Evolutionary conservation across 225 moss, liverwort and hornwort species (phyloP).

Genomic region (Bryoerythrophyllum caledonicum): DNA sequence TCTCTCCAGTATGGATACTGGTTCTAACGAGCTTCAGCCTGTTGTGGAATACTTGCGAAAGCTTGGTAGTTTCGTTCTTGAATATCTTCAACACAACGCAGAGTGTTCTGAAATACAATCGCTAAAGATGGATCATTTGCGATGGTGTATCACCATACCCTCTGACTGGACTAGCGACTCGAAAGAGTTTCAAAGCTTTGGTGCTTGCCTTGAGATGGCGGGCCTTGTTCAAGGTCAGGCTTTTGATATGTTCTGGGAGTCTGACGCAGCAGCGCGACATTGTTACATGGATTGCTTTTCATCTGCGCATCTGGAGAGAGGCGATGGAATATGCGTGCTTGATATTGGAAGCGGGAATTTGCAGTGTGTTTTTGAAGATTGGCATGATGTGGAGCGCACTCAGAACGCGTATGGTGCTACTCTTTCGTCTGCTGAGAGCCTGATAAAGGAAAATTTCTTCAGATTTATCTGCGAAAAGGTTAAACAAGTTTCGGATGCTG

Average conservation of each 20-base stretch:
- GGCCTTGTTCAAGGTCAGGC: not conserved
- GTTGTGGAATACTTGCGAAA: conserved; percentile 12
- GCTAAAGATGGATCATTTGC: not conserved
- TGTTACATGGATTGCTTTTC: not conserved
- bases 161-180: conserved; percentile 2
- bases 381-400: not conserved
- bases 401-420: not conserved
- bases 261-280: conserved; percentile 18
- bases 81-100: conserved; percentile 19
- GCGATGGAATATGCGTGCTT: conserved; percentile 10
- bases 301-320: not conserved
- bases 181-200: not conserved
- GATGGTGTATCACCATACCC: conserved; percentile 16
- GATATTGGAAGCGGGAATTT: conserved; percentile 24
- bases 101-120: not conserved
- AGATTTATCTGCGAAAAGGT: no score
- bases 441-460: no score
- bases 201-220: not conserved
- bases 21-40: not conserved
- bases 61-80: conserved; percentile 11
- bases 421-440: no score
- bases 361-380: conserved; percentile 9
- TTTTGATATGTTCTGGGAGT: conserved; percentile 6
- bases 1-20: not conserved
- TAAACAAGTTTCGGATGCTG: no score